A percentile compares a stretch with the other conserved stretches of the same genome.
Evolutionary conservation across 345 rosid genomes (phyloP).

Genomic region (Syzygium grande): DNA sequence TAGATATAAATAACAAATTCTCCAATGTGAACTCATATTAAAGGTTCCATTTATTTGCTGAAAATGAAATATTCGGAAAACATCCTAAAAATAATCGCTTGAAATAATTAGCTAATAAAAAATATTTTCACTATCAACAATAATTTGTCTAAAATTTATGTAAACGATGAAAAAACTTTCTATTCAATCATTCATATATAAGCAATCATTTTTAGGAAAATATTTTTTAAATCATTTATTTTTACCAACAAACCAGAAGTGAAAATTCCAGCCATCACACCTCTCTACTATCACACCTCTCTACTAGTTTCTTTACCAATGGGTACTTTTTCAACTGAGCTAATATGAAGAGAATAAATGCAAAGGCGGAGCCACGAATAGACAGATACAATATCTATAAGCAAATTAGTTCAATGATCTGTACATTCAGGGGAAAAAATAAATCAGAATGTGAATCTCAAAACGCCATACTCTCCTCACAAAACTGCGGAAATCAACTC

Average conservation of each 20-base stretch:
- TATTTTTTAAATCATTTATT: background rate
- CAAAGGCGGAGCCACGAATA: background rate
- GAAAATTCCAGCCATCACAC: background rate
- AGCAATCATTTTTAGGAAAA: background rate
- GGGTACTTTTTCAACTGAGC: background rate
- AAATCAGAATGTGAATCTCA: background rate
- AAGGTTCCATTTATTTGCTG: background rate
- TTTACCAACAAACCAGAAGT: background rate
- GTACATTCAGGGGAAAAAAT: background rate
- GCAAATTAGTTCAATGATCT: background rate
- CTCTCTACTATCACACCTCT: background rate
- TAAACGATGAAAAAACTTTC: background rate
- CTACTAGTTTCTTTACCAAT: background rate
- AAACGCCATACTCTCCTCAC: background rate
- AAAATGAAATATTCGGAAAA: background rate
- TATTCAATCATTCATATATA: background rate
- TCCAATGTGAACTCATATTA: background rate
- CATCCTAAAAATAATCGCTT: background rate
- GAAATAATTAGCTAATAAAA: background rate
- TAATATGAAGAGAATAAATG: background rate
- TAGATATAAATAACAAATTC: background rate
- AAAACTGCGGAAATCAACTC: background rate
- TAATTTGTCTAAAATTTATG: background rate
- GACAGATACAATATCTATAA: background rate
- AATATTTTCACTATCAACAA: background rate